phyloP scores from a whole-genome alignment of 2,329 filamentous ascomycete species.

The Arthrinium phaeospermum region DNA sequence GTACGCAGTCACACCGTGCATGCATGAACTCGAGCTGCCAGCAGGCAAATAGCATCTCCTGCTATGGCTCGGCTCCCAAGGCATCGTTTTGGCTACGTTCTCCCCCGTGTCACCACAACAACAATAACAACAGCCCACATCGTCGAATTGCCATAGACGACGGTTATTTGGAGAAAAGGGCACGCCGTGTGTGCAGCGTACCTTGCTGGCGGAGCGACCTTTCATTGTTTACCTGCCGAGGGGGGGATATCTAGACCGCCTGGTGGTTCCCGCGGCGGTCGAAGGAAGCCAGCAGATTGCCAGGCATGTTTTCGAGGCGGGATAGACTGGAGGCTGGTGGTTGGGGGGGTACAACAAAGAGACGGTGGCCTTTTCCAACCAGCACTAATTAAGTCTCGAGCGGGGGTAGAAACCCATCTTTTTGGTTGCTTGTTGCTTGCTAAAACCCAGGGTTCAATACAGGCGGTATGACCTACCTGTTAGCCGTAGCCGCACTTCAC shows the following conservation, averaged over 20 bases:
- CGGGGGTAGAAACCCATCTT: conserved; percentile 12
- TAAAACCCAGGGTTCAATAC: conserved; percentile 9
- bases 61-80: neutral
- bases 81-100: neutral
- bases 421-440: conserved; percentile 13
- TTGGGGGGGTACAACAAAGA: conserved; percentile 7
- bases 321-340: neutral
- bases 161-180: neutral
- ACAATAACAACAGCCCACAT: neutral
- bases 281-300: neutral
- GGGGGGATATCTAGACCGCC: conserved; percentile 13
- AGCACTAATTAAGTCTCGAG: conserved; percentile 10
- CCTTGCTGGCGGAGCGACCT: conserved; percentile 15
- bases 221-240: conserved; percentile 3
- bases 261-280: neutral
- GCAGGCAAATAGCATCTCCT: neutral
- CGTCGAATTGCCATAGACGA: conserved; percentile 3
- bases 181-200: neutral
- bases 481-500: neutral
- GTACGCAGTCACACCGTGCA: conserved; percentile 3
- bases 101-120: neutral
- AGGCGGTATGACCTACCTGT: neutral
- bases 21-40: neutral
- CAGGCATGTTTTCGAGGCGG: conserved; percentile 2
- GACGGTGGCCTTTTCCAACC: conserved; percentile 16